Base-by-base conservation (phyloP, 768 basidiomycete genomes). In the Cubamyces sp. region DNA sequence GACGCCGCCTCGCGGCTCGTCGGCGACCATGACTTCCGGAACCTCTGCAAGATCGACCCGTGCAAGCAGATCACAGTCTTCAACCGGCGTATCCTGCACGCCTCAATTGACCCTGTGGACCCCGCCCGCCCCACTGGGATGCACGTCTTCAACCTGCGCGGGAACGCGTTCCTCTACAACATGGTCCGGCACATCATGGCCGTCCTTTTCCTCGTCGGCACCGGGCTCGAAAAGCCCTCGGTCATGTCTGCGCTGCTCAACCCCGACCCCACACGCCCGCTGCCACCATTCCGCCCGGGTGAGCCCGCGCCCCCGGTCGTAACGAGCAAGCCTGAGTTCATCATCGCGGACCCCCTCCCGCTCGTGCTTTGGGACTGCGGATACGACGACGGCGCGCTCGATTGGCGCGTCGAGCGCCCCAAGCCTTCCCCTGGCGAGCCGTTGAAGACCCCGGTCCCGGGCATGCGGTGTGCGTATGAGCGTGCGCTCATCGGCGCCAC, bases 111-210 rank as follows among this genome's bases (percentile, higher is more conserved):
- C 12, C 80, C 77, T 2, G 76, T 87, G 58, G 66, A 40, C 49
- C 11, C 61, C 56, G 30, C 62, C 9, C 21, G 69, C 25, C 73
- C 57, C 4, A 66, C 65, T 42, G 76, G 69, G 34, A 77, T 84
- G 71, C 86, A 86, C 66, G 91, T 94, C 37, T 80, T 97, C 59
- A 90, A 98, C 74, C 86, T 98, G 41, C 77, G 89, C 23, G 96
- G 96, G 0, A 87, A 81, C 0, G 96, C 94, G 1, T 97, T 96
- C 72, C 79, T 98, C 43, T 98, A 95, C 75, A 94, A 98, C 75
- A 96, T 97, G 79, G 96, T 97, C 15, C 84, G 96, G 40, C 94
- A 96, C 68, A 96, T 97, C 76, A 90, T 97, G 84, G 92, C 91
- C 2, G 73, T 96, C 52, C 81, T 98, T 19, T 93, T 98, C 74